Conservation (phyloP, 163 green algal genomes). For the Coccomyxa subellipsoidea region DNA sequence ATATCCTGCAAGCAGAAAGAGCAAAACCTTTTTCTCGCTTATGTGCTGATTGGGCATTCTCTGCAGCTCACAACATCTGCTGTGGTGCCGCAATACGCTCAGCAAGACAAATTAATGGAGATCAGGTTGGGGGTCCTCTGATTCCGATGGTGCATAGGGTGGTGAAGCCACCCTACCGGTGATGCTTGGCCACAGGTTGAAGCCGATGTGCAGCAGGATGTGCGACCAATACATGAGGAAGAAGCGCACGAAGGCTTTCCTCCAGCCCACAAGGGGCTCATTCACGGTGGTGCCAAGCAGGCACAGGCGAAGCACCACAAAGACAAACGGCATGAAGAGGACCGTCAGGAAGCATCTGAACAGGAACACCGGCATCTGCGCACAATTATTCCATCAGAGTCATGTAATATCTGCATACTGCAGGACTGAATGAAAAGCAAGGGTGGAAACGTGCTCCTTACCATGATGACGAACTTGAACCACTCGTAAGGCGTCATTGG, state of each 20-base stretch:
- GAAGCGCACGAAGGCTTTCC: neutral
- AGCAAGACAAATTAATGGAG: neutral
- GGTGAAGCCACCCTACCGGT: neutral
- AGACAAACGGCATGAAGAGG: conserved; percentile 9
- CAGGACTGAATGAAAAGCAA: too few relatives aligned
- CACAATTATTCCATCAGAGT: neutral
- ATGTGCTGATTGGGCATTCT: too few relatives aligned
- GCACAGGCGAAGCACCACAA: conserved; percentile 6
- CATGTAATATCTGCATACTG: neutral
- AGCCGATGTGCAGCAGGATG: conserved; percentile 2
- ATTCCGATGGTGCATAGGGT: too few relatives aligned
- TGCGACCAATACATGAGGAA: conserved; percentile 13
- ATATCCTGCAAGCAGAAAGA: neutral
- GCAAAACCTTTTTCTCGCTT: too few relatives aligned
- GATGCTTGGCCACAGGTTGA: conserved; percentile 11
- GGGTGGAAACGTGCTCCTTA: neutral
- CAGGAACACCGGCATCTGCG: conserved; percentile 11
- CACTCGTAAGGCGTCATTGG: conserved; percentile 37
- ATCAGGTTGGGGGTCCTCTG: too few relatives aligned
- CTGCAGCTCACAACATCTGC: too few relatives aligned
- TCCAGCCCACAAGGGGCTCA: conserved; percentile 17
- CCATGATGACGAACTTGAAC: conserved; percentile 28
- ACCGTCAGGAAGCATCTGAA: conserved; percentile 15
- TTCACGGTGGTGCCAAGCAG: conserved; percentile 17
- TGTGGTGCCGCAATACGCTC: too few relatives aligned